These are phyloP conservation scores for Cystobasidium onofrii DNA, from an alignment of 768 basidiomycete genomes.

Conservation along the genomic window DNA sequence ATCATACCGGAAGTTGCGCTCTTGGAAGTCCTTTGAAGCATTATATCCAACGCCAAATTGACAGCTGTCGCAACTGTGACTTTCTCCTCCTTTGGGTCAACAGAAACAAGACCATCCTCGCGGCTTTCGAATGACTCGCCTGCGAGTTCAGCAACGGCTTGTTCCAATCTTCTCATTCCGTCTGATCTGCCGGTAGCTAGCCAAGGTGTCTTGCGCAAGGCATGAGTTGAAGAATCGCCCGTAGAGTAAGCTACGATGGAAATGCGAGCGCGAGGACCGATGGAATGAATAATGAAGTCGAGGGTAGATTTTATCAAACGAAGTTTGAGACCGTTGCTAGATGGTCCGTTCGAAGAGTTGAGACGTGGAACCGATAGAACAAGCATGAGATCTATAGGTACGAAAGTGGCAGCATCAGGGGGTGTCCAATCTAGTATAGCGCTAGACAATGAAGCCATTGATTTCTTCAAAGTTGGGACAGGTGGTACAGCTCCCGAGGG, in stretches of 20 bases:
- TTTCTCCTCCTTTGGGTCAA: conserved; percentile 78
- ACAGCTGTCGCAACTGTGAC: conserved; percentile 98
- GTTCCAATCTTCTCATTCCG: conserved; percentile 32
- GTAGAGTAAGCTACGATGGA: conserved; percentile 82
- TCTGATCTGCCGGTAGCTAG: conserved; percentile 53
- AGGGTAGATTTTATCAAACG: conserved; percentile 81
- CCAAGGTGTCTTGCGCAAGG: conserved; percentile 87
- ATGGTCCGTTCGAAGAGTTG: conserved; percentile 55
- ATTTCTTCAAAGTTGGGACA: conserved; percentile 1
- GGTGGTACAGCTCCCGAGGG: conserved; percentile 12
- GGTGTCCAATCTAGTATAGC: neutral
- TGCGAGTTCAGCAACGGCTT: conserved; percentile 35
- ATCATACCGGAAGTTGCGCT: conserved; percentile 87
- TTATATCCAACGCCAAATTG: conserved; percentile 88
- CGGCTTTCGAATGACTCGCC: conserved; percentile 44
- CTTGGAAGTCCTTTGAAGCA: conserved; percentile 81
- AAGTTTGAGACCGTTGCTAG: conserved; percentile 70
- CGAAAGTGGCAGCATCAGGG: conserved; percentile 49
- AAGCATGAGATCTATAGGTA: conserved; percentile 82
- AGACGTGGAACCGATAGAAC: conserved; percentile 78
- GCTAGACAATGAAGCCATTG: neutral
- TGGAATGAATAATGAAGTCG: conserved; percentile 70
- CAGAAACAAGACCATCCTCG: conserved; percentile 61
- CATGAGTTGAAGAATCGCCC: conserved; percentile 44
- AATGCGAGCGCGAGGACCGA: conserved; percentile 70